Evolutionary conservation across 352 stramenopile genomes (phyloP), one percentile per base, ranked within the genome.

Genomic region (Elongisporangium senticosum): DNA sequence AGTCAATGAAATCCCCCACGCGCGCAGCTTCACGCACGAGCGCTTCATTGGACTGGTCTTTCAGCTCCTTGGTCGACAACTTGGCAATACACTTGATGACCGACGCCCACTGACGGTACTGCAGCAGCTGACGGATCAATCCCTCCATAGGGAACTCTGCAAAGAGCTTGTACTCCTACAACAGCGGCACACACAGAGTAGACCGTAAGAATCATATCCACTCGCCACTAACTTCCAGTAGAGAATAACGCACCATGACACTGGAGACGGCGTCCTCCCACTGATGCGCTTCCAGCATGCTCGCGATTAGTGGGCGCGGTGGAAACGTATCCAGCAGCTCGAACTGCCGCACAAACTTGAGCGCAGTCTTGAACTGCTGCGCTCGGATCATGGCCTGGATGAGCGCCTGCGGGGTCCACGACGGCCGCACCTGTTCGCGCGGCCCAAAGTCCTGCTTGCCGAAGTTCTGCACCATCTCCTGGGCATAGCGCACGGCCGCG

Each of bases 341-440:
- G 56, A 95, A 93, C 53, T 95, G 82, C 58, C 90, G 89, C 47
- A 79, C 68, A 49, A 83, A 95, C 61, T 90, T 93, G 22, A 93
- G 69, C 53, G 83, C 86, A 19, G 77, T 74, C 43, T 77, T 77
- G 59, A 80, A 95, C 60, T 89, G 84, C 22, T 77, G 65, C 14
- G 71, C 83, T 3, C 86, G 77, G 15, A 93, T 77, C 83, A 95
- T 93, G n/a, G 86, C 86, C 62, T 93, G 84, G 10, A 95, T 74
- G 3, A 95, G 67, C 10, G 83, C 84, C 26, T 79, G 68, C 5
- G 86, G 86, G n/a, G 86, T 93, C 86, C 86, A 95, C 21, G 66
- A 80, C 7, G 78, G 67, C 3, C 67, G 71, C 4, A 61, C 40
- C 26, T 69, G 64, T 37, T 77, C 63, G 5, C 51, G 53, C 14